Evolutionary conservation across 352 stramenopile genomes (phyloP), one percentile per base, ranked within the genome.

Genomic region (Thalassiosira livingstoniorum): DNA sequence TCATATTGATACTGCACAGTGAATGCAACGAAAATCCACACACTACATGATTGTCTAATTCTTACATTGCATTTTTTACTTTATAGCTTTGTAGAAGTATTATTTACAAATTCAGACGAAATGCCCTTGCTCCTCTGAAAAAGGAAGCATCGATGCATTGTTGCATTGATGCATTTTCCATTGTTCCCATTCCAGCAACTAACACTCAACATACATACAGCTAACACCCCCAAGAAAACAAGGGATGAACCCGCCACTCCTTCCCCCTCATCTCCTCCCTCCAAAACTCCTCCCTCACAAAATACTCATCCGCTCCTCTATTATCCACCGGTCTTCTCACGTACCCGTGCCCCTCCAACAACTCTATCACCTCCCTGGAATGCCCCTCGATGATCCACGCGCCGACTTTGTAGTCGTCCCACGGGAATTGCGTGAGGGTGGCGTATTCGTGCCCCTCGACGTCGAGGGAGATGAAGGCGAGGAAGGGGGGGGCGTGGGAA

Each of bases 301-400:
- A 68, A 68, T 68, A 68, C 54, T 68, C 60, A 53, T 68, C 60
- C 29, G 32, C 60, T 32, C 60, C 60, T 21, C 25, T 51, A 68
- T 68, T 68, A 18, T 68, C 29, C 35, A 68, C 60, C 2, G 60
- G 35, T 68, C 60, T 68, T 53, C 32, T 32, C 32, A n/a, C 54
- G 32, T 68, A 68, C 21, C 60, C 60, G 32, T 68, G n/a, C 13
- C 35, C 7, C 25, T 68, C 60, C 35, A 68, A 31, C 25, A 68
- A 54, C 21, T 51, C 35, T 53, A 54, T 68, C 10, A 68, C 60
- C 54, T 53, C 7, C 34, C 7, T 29, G 25, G 15, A n/a, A 23
- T 68, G 31, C 29, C 60, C 60, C 54, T 68, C 60, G 23, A 68
- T 31, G 21, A 68, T 68, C 60, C 60, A 68, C 3, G 60, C 60